phyloP scores from a whole-genome alignment of 768 basidiomycete species.

The Termitomyces sp. region DNA sequence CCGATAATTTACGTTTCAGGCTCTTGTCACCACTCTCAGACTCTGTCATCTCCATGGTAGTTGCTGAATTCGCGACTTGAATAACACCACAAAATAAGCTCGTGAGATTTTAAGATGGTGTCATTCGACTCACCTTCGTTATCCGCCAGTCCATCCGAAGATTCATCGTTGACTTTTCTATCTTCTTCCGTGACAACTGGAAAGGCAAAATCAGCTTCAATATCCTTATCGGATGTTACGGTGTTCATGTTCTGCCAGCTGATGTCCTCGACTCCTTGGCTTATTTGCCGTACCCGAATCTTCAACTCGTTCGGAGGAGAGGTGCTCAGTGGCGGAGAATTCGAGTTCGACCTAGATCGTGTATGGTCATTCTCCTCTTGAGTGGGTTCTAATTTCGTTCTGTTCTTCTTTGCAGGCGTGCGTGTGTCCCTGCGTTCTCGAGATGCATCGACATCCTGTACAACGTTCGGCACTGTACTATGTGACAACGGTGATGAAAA shows the following conservation, averaged over 20 bases:
- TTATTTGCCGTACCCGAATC: constrained; percentile 67
- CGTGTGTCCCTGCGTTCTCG: constrained; percentile 42
- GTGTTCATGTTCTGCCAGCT: constrained; percentile 56
- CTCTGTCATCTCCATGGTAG: constrained; percentile 22
- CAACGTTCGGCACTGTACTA: neutral
- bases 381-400: constrained; percentile 54
- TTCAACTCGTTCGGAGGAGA: constrained; percentile 80
- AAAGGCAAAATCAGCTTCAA: constrained; percentile 15
- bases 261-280: constrained; percentile 74
- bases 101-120: neutral
- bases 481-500: constrained; percentile 7
- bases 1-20: constrained; percentile 64
- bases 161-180: constrained; percentile 1
- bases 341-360: constrained; percentile 37
- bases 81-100: constrained; percentile 1
- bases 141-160: constrained; percentile 5
- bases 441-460: constrained; percentile 36
- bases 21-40: constrained; percentile 55
- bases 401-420: constrained; percentile 75
- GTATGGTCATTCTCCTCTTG: constrained; percentile 55
- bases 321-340: constrained; percentile 41
- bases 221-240: constrained; percentile 23
- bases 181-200: constrained; percentile 5
- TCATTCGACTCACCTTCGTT: constrained; percentile 5
- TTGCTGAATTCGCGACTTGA: constrained; percentile 1